These are phyloP conservation scores for Microascus cirrosus DNA, from an alignment of 2,329 filamentous ascomycete genomes.

Conservation along the genomic window DNA sequence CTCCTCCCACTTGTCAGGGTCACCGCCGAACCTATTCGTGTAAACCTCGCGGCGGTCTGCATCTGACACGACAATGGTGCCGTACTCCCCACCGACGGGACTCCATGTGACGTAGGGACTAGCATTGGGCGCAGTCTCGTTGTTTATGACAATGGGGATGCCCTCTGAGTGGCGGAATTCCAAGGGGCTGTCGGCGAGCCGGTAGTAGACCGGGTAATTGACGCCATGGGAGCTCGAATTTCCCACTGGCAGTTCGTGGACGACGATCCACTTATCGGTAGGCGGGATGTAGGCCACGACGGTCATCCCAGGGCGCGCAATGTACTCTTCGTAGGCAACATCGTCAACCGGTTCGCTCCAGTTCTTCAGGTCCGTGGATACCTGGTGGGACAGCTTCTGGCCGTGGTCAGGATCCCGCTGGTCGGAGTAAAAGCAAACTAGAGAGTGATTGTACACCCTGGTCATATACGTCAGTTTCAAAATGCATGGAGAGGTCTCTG, in stretches of 20 bases:
- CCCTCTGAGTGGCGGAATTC: constrained; percentile 20
- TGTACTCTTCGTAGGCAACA: constrained; percentile 38
- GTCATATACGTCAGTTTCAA: background rate
- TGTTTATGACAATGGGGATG: constrained; percentile 18
- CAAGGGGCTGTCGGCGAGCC: constrained; percentile 23
- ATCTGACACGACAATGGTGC: constrained; percentile 30
- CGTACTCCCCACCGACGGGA: constrained; percentile 28
- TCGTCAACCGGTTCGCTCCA: constrained; percentile 55
- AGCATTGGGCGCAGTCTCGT: constrained; percentile 16
- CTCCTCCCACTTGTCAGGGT: constrained; percentile 22
- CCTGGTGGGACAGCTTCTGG: constrained; percentile 61
- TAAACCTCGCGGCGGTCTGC: constrained; percentile 23
- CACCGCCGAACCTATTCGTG: constrained; percentile 27
- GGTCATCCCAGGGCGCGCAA: constrained; percentile 57
- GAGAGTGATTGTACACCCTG: constrained; percentile 35
- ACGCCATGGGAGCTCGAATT: constrained; percentile 24
- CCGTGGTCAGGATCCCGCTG: constrained; percentile 55
- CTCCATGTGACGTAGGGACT: constrained; percentile 33
- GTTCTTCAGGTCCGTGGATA: constrained; percentile 41
- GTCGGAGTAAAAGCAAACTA: constrained; percentile 64
- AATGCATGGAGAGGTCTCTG: background rate
- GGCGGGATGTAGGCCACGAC: constrained; percentile 42
- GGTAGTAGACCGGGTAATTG: constrained; percentile 25
- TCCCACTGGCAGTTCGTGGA: constrained; percentile 49
- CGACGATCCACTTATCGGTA: constrained; percentile 50